Evolutionary conservation across 148 eudicot genomes (phyloP).

Genomic region (Limonium bicolor): DNA sequence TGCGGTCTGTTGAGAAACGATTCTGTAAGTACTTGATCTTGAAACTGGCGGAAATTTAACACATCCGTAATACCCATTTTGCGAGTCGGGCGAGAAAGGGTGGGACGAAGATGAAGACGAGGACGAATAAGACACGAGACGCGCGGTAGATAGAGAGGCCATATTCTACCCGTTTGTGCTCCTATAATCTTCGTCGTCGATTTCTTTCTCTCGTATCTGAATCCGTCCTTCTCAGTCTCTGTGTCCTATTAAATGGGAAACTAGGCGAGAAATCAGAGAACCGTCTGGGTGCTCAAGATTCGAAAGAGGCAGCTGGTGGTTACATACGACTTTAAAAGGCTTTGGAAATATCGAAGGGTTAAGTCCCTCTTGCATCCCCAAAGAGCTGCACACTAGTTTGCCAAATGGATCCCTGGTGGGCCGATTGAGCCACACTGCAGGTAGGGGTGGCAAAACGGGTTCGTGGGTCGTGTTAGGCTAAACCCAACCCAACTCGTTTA

Average conservation of each 20-base stretch:
- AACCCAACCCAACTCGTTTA: too few relatives aligned
- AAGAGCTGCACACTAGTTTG: constrained; percentile 25
- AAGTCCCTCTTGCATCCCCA: constrained; percentile 36
- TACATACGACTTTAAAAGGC: constrained; percentile 5
- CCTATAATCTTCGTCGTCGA: neutral
- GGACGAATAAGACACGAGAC: constrained; percentile 16
- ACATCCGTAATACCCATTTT: constrained; percentile 16
- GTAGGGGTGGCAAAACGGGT: too few relatives aligned
- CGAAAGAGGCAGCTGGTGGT: neutral
- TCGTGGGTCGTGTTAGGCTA: too few relatives aligned
- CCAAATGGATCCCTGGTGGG: too few relatives aligned
- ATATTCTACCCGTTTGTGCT: too few relatives aligned
- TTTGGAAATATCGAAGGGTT: constrained; percentile 40
- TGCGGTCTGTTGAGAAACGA: constrained; percentile 8
- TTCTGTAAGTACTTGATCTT: constrained; percentile 10
- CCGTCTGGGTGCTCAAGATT: too few relatives aligned
- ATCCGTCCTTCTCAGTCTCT: neutral
- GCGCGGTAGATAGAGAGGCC: constrained; percentile 36
- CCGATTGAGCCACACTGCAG: too few relatives aligned
- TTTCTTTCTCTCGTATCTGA: neutral
- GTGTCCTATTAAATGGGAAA: neutral
- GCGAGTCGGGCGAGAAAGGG: constrained; percentile 16
- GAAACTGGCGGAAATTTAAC: constrained; percentile 19
- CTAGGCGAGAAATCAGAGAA: neutral
- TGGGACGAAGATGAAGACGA: constrained; percentile 11